These are phyloP conservation scores for Debaryomyces prosopidis DNA, from an alignment of 805 yeast species.

Conservation along the genomic window DNA sequence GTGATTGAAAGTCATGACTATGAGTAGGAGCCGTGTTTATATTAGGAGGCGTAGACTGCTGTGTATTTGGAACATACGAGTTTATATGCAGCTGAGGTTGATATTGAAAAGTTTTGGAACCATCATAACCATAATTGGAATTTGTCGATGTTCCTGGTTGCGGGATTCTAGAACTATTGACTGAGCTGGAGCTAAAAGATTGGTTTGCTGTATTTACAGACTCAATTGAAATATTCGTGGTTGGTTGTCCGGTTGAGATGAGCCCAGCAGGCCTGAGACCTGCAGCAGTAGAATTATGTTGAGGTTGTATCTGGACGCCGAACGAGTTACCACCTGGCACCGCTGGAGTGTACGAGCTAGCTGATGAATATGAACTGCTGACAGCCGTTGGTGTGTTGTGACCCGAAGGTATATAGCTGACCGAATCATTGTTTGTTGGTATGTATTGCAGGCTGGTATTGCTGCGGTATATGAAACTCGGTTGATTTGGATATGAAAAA, in stretches of 20 bases:
- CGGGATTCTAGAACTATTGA: conserved; percentile 3
- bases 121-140: not conserved
- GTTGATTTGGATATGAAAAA: conserved; percentile 5
- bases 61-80: not conserved
- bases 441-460: not conserved
- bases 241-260: conserved; percentile 46
- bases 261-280: conserved; percentile 14
- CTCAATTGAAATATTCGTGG: conserved; percentile 55
- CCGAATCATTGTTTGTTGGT: conserved; percentile 11
- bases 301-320: conserved; percentile 11
- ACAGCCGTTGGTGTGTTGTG: conserved; percentile 46
- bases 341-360: conserved; percentile 36
- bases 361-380: conserved; percentile 43
- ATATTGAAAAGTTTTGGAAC: conserved; percentile 4
- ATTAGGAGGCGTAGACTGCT: conserved; percentile 3
- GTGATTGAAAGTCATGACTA: conserved; percentile 4
- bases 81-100: conserved; percentile 1
- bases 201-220: conserved; percentile 29
- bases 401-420: conserved; percentile 39
- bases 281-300: conserved; percentile 3
- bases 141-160: not conserved
- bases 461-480: not conserved
- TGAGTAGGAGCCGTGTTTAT: conserved; percentile 4
- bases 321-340: conserved; percentile 9
- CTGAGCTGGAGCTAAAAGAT: conserved; percentile 6